phyloP scores from a whole-genome alignment of 2,329 filamentous ascomycete genomes.

The Alternaria ethzedia region DNA sequence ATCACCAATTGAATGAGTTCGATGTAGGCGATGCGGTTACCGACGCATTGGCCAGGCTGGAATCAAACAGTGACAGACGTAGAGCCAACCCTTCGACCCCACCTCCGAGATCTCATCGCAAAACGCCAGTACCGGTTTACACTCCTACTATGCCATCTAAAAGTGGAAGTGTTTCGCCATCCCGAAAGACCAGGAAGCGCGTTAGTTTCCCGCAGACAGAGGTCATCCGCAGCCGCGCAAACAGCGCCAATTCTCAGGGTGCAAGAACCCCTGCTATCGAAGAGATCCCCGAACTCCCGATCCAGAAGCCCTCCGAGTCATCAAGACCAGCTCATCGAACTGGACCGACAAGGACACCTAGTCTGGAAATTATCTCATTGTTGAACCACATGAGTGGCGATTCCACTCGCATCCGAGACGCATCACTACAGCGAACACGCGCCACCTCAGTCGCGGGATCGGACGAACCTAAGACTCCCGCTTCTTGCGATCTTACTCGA shows the following conservation, averaged over 20 bases:
- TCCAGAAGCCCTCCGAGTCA: not conserved
- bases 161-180: not conserved
- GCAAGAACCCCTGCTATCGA: not conserved
- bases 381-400: slow-evolving; percentile 13
- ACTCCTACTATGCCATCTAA: not conserved
- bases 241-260: not conserved
- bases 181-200: slow-evolving; percentile 1
- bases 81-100: slow-evolving; percentile 7
- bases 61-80: slow-evolving; percentile 22
- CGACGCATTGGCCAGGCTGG: slow-evolving; percentile 26
- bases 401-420: slow-evolving; percentile 17
- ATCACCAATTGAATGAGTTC: slow-evolving; percentile 25
- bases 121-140: not conserved
- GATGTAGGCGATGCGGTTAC: slow-evolving; percentile 27
- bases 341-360: slow-evolving; percentile 4
- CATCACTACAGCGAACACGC: slow-evolving; percentile 14
- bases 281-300: slow-evolving; percentile 1
- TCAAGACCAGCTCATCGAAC: slow-evolving; percentile 2
- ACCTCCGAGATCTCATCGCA: slow-evolving; percentile 1
- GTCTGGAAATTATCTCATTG: slow-evolving; percentile 27
- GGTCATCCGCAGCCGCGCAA: not conserved
- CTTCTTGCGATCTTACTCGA: not conserved
- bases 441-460: not conserved
- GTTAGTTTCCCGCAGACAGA: slow-evolving; percentile 6
- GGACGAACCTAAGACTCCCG: not conserved